A percentile compares a stretch with the other conserved stretches of the same genome.
These are phyloP conservation scores for Teratosphaeria pseudoeucalypti DNA, from an alignment of 2,329 filamentous ascomycete species.

Conservation along the genomic window DNA sequence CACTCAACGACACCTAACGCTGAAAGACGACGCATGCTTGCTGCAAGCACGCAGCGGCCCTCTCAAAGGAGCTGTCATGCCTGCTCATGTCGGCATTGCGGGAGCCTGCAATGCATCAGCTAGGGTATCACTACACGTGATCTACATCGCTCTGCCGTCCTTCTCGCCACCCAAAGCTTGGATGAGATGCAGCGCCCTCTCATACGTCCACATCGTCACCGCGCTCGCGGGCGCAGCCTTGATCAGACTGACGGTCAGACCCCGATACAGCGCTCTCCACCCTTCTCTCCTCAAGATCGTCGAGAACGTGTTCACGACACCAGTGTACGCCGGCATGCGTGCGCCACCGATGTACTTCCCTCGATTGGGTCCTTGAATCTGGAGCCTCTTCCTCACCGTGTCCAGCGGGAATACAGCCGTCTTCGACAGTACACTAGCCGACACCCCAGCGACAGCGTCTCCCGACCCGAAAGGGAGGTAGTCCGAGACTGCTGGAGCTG, in stretches of 20 bases:
- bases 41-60: not conserved
- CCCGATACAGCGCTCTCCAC: conserved; percentile 70
- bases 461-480: conserved; percentile 58
- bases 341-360: conserved; percentile 58
- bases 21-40: not conserved
- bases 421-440: conserved; percentile 74
- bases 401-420: conserved; percentile 88
- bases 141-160: not conserved
- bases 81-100: not conserved
- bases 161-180: conserved; percentile 7
- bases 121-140: not conserved
- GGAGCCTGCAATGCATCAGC: not conserved
- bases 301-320: conserved; percentile 55
- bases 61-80: not conserved
- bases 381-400: conserved; percentile 80
- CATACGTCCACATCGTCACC: conserved; percentile 92
- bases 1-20: not conserved
- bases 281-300: conserved; percentile 66
- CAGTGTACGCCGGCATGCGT: conserved; percentile 71
- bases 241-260: conserved; percentile 75
- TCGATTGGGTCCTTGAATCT: conserved; percentile 87
- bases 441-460: conserved; percentile 71
- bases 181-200: conserved; percentile 50
- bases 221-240: conserved; percentile 92
- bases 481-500: conserved; percentile 16